Percentiles rank a stretch among this genome's conserved stretches.
Evolutionary conservation across 2,329 filamentous ascomycete genomes (phyloP).

Genomic region (Fusarium papillatum): DNA sequence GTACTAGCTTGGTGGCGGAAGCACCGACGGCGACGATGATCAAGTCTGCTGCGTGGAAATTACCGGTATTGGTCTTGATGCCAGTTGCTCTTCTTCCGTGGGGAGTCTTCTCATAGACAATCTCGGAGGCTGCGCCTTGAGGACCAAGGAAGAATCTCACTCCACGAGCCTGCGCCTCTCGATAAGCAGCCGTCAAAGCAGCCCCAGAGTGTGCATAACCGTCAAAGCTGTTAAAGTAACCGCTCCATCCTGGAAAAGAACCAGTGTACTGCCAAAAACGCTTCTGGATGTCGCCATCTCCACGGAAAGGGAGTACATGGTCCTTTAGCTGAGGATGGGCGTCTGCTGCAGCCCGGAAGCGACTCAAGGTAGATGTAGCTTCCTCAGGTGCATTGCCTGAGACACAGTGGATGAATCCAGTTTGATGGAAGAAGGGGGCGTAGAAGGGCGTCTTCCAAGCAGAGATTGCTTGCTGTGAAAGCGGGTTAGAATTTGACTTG

Average conservation of each 20-base stretch:
- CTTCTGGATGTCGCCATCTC: background rate
- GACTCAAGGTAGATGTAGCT: constrained; percentile 59
- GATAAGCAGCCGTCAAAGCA: constrained; percentile 61
- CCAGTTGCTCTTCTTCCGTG: constrained; percentile 20
- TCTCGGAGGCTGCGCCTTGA: constrained; percentile 44
- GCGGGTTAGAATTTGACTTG: background rate
- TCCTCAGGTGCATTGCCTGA: constrained; percentile 62
- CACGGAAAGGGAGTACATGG: constrained; percentile 50
- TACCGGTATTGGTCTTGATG: constrained; percentile 22
- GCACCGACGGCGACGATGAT: constrained; percentile 68
- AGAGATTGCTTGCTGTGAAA: constrained; percentile 58
- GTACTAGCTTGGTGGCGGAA: constrained; percentile 59
- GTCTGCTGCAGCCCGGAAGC: constrained; percentile 56
- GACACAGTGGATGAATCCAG: constrained; percentile 60
- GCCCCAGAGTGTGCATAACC: constrained; percentile 70
- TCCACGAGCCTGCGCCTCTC: constrained; percentile 49
- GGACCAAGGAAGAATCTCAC: constrained; percentile 42
- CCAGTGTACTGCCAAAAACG: constrained; percentile 60
- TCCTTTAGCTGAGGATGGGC: constrained; percentile 52
- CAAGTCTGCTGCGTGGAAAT: constrained; percentile 47
- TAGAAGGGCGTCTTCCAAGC: constrained; percentile 67
- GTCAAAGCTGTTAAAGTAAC: constrained; percentile 70
- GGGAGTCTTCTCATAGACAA: constrained; percentile 36
- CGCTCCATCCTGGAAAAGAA: constrained; percentile 64
- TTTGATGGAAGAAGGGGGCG: constrained; percentile 62